Evolutionary conservation across 805 yeast species (phyloP).

Genomic region (Candida orba): DNA sequence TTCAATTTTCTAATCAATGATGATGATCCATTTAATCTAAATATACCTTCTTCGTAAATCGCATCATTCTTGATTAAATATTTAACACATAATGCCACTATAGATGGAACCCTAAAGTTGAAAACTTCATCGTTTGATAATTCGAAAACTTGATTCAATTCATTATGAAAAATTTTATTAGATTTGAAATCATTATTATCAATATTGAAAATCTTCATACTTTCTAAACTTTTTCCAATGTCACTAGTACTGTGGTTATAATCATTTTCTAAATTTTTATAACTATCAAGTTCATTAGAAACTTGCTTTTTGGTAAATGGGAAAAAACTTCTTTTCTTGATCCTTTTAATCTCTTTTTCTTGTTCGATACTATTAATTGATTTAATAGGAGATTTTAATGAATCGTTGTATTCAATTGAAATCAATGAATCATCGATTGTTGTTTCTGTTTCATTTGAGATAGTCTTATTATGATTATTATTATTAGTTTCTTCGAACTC

Average conservation of each 20-base stretch:
- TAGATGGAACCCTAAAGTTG: slow-evolving; percentile 54
- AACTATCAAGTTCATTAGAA: slow-evolving; percentile 12
- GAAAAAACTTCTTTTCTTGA: slow-evolving; percentile 52
- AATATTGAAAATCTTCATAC: slow-evolving; percentile 20
- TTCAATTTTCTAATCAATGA: slow-evolving; percentile 63
- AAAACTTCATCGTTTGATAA: slow-evolving; percentile 42
- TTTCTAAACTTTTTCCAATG: slow-evolving; percentile 23
- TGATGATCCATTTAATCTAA: slow-evolving; percentile 85
- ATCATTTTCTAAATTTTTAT: slow-evolving; percentile 21
- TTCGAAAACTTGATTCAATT: slow-evolving; percentile 43
- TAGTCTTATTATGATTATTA: not conserved
- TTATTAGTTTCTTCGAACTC: slow-evolving; percentile 2
- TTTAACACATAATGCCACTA: slow-evolving; percentile 68
- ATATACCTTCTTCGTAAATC: slow-evolving; percentile 82
- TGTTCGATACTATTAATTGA: not conserved
- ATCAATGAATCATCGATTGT: slow-evolving; percentile 8
- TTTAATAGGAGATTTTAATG: not conserved
- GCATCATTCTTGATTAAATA: slow-evolving; percentile 62
- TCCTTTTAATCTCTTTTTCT: slow-evolving; percentile 34
- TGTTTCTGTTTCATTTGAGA: slow-evolving; percentile 11
- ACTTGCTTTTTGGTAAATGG: slow-evolving; percentile 39
- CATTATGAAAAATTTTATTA: slow-evolving; percentile 56
- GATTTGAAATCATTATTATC: slow-evolving; percentile 9
- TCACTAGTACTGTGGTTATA: no score
- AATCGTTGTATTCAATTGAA: slow-evolving; percentile 5